Evolutionary conservation across 305 asterid species (phyloP), one percentile per base, ranked within the genome.

Genomic region (Fraxinus albicans): DNA sequence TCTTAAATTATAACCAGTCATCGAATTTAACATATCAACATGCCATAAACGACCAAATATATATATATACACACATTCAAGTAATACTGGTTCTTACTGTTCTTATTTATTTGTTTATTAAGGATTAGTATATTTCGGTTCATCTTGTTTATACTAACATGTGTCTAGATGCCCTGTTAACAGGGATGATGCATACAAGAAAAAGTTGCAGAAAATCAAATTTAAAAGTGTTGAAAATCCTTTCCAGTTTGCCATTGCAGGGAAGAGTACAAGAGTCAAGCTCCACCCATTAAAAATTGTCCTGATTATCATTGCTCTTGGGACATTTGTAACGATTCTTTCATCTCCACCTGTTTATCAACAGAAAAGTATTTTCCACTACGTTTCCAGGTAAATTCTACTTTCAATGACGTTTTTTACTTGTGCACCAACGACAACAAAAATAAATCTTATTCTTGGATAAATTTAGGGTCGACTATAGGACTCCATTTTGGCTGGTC

Each of bases 131-230:
- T 5, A 60, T 60, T 6, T 60, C 12, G 4, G 70, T 60, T 60
- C 19, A 38, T 15, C 34, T 36, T 40, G 78, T 27, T 34, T 12
- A 42, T 25, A 65, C 73, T 65, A 55, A 78, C 36, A 73, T 12
- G 27, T 7, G 35, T 55, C 8, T 19, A 6, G 1, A 15, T 73
- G 47, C 36, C 36, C 8, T 81, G 73, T 34, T 74, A 42, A 73
- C 91, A 90, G 95, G 78, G 95, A 90, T 25, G 93, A 91, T 31
- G 81, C 87, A 50, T 85, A 89, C 88, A 88, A 86, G 83, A 89
- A 93, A 79, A 92, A 88, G 86, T 60, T 85, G 38, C 93, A 90
- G 81, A 87, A 84, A 86, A 89, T 85, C 40, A 89, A 88, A 86
- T 85, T 89, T 83, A 87, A 75, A 78, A 77, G 79, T 1, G 83